Conservation (phyloP, 345 rosid genomes). For the Syzygium jambos region DNA sequence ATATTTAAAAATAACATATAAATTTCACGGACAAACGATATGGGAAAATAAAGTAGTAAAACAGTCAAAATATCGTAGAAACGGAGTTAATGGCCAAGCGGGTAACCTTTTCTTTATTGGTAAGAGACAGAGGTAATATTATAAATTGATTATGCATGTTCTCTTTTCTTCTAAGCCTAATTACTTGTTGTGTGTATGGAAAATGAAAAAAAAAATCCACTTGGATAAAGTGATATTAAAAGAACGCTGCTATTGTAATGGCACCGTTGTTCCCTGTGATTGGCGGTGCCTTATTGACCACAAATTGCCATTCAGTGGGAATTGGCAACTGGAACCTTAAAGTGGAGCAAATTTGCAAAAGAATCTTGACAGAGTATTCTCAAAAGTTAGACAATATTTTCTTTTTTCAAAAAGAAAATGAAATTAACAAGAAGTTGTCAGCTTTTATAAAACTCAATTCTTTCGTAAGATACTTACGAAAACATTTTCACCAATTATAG, state of each 20-base stretch:
- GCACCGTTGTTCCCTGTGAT: background rate
- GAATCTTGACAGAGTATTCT: background rate
- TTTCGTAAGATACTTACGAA: background rate
- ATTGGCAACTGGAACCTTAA: background rate
- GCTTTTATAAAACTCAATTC: background rate
- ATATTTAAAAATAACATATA: background rate
- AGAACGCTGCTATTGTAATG: background rate
- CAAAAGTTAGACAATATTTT: too few relatives aligned
- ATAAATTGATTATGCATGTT: too few relatives aligned
- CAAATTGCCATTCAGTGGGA: background rate
- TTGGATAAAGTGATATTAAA: background rate
- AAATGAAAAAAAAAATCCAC: background rate
- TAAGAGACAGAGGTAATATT: background rate
- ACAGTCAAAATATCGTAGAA: background rate
- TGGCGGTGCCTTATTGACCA: background rate
- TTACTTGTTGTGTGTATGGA: too few relatives aligned
- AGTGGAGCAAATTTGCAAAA: background rate
- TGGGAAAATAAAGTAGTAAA: background rate
- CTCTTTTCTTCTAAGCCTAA: too few relatives aligned
- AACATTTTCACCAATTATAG: background rate
- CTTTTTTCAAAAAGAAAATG: background rate
- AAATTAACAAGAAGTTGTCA: background rate
- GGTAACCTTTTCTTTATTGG: background rate
- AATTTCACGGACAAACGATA: background rate
- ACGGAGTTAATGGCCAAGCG: fast-evolving